Conservation (phyloP, 345 rosid genomes). For the Pelargonium nanum region DNA sequence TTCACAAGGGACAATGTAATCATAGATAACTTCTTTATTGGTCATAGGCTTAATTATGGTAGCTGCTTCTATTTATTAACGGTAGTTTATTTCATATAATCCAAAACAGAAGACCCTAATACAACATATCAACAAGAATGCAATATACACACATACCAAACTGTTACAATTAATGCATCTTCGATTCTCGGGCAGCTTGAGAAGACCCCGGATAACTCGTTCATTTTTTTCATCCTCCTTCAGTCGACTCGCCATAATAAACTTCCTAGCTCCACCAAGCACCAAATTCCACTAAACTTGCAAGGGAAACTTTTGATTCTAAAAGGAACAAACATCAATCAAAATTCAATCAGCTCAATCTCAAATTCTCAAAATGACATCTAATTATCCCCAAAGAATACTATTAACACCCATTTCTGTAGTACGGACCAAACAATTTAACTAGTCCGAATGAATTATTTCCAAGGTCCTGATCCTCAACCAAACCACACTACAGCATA, state of each 20-base stretch:
- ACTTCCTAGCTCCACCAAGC: slow-evolving; percentile 11
- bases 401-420: no score
- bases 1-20: neutral
- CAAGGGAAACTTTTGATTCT: neutral
- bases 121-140: no score
- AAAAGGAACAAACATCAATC: neutral
- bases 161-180: slow-evolving; percentile 91
- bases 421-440: neutral
- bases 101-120: no score
- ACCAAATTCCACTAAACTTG: neutral
- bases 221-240: slow-evolving; percentile 93
- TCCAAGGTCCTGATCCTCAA: neutral
- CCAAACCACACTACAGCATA: neutral
- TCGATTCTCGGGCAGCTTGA: slow-evolving; percentile 76
- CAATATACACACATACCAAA: slow-evolving; percentile 37
- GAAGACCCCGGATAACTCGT: slow-evolving; percentile 68
- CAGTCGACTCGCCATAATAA: slow-evolving; percentile 48
- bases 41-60: no score
- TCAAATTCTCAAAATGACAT: no score
- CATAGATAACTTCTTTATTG: no score
- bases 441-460: neutral
- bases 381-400: no score
- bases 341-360: no score
- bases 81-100: no score
- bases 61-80: no score